Evolutionary conservation across 495 filamentous ascomycete genomes (phyloP).

Genomic region (Sordaria brevicollis): DNA sequence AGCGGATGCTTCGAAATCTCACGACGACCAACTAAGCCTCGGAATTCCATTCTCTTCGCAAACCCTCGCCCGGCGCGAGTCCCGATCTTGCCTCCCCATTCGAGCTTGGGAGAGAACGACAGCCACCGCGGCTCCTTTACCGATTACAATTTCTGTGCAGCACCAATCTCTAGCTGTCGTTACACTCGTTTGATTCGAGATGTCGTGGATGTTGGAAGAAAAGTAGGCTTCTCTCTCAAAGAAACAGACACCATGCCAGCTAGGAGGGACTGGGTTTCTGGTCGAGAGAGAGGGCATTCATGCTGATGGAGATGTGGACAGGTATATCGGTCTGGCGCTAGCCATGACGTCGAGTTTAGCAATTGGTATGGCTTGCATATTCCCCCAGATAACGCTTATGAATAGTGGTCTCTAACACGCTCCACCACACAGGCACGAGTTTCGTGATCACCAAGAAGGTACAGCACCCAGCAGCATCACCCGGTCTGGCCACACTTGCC

Average conservation of each 20-base stretch:
- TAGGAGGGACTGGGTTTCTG: neutral
- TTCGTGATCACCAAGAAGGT: conserved; percentile 94
- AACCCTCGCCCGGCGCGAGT: conserved; percentile 35
- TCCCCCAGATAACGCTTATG: neutral
- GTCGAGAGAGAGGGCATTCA: conserved; percentile 11
- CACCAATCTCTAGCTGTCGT: conserved; percentile 12
- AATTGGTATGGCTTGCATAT: conserved; percentile 56
- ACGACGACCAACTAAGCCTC: conserved; percentile 7
- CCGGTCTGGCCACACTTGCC: neutral
- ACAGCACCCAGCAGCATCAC: conserved; percentile 6
- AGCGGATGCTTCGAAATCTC: conserved; percentile 10
- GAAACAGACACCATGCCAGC: neutral
- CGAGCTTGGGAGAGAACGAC: conserved; percentile 8
- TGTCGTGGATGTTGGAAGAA: conserved; percentile 59
- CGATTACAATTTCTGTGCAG: conserved; percentile 2
- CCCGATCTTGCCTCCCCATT: conserved; percentile 4
- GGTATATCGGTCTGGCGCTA: conserved; percentile 81
- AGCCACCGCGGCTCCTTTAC: neutral
- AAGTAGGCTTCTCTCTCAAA: conserved; percentile 48
- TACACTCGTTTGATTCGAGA: conserved; percentile 33
- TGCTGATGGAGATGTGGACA: conserved; percentile 37
- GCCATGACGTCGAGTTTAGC: conserved; percentile 88
- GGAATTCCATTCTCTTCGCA: conserved; percentile 6
- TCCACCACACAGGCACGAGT: conserved; percentile 55
- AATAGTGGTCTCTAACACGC: conserved; percentile 14